phyloP scores from a whole-genome alignment of 257 asterid species.

The Salvia miltiorrhiza region DNA sequence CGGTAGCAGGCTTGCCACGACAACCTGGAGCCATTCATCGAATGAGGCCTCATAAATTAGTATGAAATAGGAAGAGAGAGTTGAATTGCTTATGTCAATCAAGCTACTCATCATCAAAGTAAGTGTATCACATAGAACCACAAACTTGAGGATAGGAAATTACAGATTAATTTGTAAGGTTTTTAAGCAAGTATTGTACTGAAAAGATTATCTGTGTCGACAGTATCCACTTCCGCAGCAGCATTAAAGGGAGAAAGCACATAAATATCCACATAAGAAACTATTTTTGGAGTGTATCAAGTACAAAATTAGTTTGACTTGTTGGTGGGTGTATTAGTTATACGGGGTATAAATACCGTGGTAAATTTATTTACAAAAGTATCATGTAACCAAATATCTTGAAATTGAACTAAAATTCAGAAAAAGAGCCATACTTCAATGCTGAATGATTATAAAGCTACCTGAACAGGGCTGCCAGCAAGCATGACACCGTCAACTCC shows the following conservation, averaged over 20 bases:
- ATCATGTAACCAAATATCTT: background rate
- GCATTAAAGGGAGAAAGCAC: no score
- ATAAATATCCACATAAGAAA: no score
- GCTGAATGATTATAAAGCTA: constrained; percentile 5
- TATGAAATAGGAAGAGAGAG: background rate
- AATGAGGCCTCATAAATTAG: background rate
- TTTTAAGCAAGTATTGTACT: no score
- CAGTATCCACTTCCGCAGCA: no score
- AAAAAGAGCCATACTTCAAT: background rate
- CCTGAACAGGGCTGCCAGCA: constrained; percentile 68
- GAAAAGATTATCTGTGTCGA: no score
- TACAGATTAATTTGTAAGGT: background rate
- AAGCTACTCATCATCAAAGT: background rate
- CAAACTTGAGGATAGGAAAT: background rate
- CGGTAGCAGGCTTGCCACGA: constrained; percentile 48
- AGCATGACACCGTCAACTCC: constrained; percentile 54
- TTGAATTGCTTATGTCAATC: background rate
- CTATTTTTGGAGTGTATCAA: no score
- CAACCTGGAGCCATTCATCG: constrained; percentile 34
- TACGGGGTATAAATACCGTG: no score
- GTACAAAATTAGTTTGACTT: no score
- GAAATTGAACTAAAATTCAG: background rate
- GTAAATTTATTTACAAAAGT: background rate
- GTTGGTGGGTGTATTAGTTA: no score
- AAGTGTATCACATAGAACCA: background rate